Evolutionary conservation across 2,329 filamentous ascomycete species (phyloP).

Genomic region (Magnaporthiopsis rhizophila): DNA sequence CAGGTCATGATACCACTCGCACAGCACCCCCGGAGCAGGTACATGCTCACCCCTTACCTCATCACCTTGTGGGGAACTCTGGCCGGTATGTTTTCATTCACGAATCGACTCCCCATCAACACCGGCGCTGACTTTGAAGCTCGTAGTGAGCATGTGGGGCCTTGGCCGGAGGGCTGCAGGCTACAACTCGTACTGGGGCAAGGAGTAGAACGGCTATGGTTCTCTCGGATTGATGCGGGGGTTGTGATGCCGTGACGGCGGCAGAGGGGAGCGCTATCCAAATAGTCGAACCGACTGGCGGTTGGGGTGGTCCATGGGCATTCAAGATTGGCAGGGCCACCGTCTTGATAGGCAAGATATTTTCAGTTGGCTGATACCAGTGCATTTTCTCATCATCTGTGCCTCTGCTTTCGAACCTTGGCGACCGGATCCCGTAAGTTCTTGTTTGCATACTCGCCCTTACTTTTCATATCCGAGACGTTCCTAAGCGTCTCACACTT

Average conservation of each 20-base stretch:
- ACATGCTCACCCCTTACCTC: conserved; percentile 62
- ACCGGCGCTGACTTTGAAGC: conserved; percentile 8
- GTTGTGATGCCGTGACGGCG: background rate
- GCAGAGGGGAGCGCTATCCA: background rate
- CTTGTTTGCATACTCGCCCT: background rate
- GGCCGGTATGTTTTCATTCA: conserved; percentile 54
- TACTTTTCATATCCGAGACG: background rate
- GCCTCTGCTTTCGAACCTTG: no score
- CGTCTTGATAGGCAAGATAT: background rate
- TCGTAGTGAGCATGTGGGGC: conserved; percentile 56
- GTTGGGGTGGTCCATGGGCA: background rate
- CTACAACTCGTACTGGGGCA: conserved; percentile 64
- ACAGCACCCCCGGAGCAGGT: conserved; percentile 60
- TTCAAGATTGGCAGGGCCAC: background rate
- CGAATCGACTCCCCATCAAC: background rate
- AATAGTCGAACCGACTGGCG: background rate
- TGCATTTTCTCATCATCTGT: background rate
- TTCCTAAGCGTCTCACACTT: background rate
- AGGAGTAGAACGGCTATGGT: background rate
- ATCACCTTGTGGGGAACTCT: conserved; percentile 54
- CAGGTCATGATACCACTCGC: conserved; percentile 17
- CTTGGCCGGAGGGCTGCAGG: conserved; percentile 65
- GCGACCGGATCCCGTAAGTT: background rate
- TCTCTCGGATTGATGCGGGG: background rate
- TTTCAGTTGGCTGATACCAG: background rate